phyloP scores from a whole-genome alignment of 495 filamentous ascomycete genomes.

The Tricharina praecox region DNA sequence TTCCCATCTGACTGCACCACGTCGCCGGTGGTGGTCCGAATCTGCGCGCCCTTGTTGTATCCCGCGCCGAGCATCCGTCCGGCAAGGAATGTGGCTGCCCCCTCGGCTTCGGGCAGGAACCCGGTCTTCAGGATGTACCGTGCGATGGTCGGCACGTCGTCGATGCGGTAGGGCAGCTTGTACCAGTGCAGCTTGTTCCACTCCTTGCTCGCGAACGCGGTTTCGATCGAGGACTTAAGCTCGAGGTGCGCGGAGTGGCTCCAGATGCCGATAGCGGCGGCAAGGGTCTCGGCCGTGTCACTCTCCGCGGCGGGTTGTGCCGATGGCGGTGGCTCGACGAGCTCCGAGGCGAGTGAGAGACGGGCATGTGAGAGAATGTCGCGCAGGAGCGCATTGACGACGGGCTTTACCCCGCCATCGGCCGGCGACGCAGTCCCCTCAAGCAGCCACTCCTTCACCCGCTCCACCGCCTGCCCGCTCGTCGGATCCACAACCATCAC shows the following conservation, averaged over 20 bases:
- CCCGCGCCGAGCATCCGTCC: slow-evolving; percentile 63
- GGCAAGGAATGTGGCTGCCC: slow-evolving; percentile 57
- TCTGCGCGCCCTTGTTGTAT: slow-evolving; percentile 17
- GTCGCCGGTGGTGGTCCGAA: slow-evolving; percentile 1
- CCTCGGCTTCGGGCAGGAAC: slow-evolving; percentile 64
- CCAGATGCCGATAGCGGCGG: slow-evolving; percentile 47
- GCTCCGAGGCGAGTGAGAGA: slow-evolving; percentile 33
- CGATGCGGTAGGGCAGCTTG: slow-evolving; percentile 86
- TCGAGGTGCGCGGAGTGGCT: slow-evolving; percentile 67
- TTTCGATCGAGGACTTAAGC: slow-evolving; percentile 56
- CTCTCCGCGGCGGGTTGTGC: background rate
- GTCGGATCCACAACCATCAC: slow-evolving; percentile 41
- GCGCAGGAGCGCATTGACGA: slow-evolving; percentile 45
- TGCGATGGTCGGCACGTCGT: slow-evolving; percentile 70
- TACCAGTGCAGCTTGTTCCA: slow-evolving; percentile 79
- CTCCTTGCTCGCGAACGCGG: slow-evolving; percentile 46
- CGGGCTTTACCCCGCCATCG: slow-evolving; percentile 34
- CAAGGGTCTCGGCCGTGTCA: slow-evolving; percentile 29
- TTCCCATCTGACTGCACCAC: slow-evolving; percentile 7
- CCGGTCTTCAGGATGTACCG: slow-evolving; percentile 53
- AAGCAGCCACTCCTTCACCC: slow-evolving; percentile 6
- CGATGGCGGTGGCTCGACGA: slow-evolving; percentile 18
- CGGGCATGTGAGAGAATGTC: slow-evolving; percentile 47
- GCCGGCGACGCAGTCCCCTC: slow-evolving; percentile 5
- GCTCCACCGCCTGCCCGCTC: slow-evolving; percentile 26